phyloP scores from a whole-genome alignment of 768 basidiomycete species.

The Lactarius evosmus region DNA sequence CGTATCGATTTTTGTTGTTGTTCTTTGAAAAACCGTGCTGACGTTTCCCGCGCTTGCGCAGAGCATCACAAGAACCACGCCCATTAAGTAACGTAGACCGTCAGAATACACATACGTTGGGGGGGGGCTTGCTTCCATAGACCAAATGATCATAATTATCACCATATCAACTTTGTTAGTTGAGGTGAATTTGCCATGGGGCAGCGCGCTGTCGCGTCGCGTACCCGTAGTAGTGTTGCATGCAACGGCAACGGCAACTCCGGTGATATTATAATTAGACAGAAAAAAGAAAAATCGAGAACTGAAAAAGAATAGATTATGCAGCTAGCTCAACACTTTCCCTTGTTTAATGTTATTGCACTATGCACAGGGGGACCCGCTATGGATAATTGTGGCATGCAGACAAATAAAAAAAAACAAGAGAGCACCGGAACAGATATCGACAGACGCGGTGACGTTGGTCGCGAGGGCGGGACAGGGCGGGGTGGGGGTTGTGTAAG shows the following conservation, averaged over 20 bases:
- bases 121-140: slow-evolving; percentile 12
- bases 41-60: slow-evolving; percentile 33
- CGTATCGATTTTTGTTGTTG: slow-evolving; percentile 33
- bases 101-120: neutral
- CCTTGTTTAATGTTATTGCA: slow-evolving; percentile 30
- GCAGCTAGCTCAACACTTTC: slow-evolving; percentile 29
- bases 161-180: slow-evolving; percentile 6
- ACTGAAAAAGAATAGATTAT: slow-evolving; percentile 20
- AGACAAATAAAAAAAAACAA: slow-evolving; percentile 31
- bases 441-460: slow-evolving; percentile 22
- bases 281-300: neutral
- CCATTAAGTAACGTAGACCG: slow-evolving; percentile 46
- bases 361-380: slow-evolving; percentile 28
- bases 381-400: slow-evolving; percentile 30
- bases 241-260: neutral
- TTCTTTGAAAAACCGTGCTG: neutral
- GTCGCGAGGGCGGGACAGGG: slow-evolving; percentile 2
- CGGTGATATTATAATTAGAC: too few species aligned
- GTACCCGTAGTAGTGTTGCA: too few species aligned
- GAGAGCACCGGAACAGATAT: slow-evolving; percentile 28
- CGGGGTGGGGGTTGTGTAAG: neutral
- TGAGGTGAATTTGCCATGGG: neutral
- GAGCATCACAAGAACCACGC: slow-evolving; percentile 90
- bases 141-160: slow-evolving; percentile 4
- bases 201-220: neutral